Base-by-base conservation (phyloP, 129 eudicot species). In the Artemisia tridentata region DNA sequence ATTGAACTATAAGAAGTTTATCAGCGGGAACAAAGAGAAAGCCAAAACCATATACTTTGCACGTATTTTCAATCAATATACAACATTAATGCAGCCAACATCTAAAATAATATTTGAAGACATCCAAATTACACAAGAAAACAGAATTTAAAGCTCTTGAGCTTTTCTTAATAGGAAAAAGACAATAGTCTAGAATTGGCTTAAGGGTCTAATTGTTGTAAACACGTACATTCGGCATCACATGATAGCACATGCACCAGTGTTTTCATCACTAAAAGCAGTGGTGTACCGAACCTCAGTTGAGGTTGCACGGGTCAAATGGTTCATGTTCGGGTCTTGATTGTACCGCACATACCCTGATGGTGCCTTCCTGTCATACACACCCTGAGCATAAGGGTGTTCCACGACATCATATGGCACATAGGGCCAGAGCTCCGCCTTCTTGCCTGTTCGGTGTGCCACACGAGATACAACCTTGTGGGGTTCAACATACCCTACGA, bases 241-340 rank as follows among this genome's bases (percentile, higher is more conserved):
- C 98, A 92, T 92, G 68, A 92, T 79, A n/a, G 81, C 80, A 81
- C 98, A 92, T 2, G 96, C 98, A 2, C 75, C 58, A 0, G 96
- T 80, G 73, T 92, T 92, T 47, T 92, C 98, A 47, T 92, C 98
- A 47, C 98, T 92, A 71, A 92, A 92, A 2, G 98, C 96, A 2
- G 98, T 92, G 54, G 96, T 88, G 76, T 92, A 92, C 62, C 98
- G 78, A 18, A 92, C 98, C 76, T 92, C 98, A 6, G 95, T 92
- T 18, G 98, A 92, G 67, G 80, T 88, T 2, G 96, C 96, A 5
- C 95, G 89, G 8, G 91, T 87, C 58, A 92, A 88, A 51, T 84
- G 89, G 14, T 75, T 56, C 29, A 43, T 57, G 3, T 65, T 79
- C 0, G 84, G 89, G 66, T 86, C 88, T 34, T 86, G 76, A 8